phyloP scores from a whole-genome alignment of 1,284 basidiomycete genomes.

The Mycosarcoma mackinlayi region DNA sequence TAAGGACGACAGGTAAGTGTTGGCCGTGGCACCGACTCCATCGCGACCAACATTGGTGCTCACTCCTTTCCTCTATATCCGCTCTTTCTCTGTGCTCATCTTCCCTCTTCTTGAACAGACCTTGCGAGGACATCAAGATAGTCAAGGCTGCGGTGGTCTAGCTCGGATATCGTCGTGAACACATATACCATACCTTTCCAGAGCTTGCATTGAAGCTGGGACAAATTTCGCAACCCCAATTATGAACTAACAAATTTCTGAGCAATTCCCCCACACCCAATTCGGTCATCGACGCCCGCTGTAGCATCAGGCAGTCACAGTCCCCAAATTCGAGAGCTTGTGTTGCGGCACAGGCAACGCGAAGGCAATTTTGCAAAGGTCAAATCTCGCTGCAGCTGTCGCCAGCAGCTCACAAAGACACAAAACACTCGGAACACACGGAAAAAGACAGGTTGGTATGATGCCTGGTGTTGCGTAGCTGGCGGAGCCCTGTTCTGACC shows the following conservation, averaged over 20 bases:
- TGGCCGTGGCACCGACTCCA: no score
- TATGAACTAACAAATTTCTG: not conserved
- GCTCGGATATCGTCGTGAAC: no score
- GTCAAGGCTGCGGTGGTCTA: constrained; percentile 29
- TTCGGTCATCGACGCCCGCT: no score
- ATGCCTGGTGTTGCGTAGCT: constrained; percentile 56
- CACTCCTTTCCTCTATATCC: no score
- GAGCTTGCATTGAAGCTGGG: no score
- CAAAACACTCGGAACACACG: constrained; percentile 1
- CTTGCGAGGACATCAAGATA: constrained; percentile 44
- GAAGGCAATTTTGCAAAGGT: no score
- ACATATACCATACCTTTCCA: no score
- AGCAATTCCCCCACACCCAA: no score
- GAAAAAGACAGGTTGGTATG: constrained; percentile 43
- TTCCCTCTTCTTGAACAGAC: constrained; percentile 17
- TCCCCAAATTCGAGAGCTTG: not conserved
- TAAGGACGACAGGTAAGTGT: constrained; percentile 44
- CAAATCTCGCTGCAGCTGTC: no score
- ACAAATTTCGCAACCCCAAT: constrained; percentile 4
- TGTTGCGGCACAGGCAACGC: no score
- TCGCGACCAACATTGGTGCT: no score
- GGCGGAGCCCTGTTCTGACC: constrained; percentile 54
- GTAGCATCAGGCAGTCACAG: no score
- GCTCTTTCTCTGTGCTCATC: not conserved
- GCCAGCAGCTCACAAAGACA: not conserved